Evolutionary conservation across 805 yeast species (phyloP).

Genomic region (Priceomyces fermenticarens): DNA sequence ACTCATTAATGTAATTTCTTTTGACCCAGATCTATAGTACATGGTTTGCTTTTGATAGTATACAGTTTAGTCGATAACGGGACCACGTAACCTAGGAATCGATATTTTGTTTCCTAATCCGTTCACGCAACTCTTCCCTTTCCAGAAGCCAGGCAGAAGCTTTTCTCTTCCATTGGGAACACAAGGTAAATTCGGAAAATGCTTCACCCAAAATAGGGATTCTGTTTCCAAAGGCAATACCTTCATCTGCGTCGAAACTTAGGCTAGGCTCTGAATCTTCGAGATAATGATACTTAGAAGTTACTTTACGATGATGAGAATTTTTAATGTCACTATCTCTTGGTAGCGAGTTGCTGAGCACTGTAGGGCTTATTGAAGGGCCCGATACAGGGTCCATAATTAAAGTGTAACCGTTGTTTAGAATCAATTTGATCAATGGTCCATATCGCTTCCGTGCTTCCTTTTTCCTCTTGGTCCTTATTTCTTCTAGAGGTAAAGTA

Average conservation of each 20-base stretch:
- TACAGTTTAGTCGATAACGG: too few relatives aligned
- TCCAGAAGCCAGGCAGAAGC: constrained; percentile 5
- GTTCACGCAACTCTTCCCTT: constrained; percentile 5
- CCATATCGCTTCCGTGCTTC: constrained; percentile 29
- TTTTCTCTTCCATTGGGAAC: constrained; percentile 2
- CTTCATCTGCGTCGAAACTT: constrained; percentile 1
- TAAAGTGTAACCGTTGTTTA: constrained; percentile 36
- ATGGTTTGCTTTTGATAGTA: constrained; percentile 1
- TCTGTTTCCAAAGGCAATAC: constrained; percentile 7
- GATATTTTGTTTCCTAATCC: background rate
- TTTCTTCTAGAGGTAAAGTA: constrained; percentile 17
- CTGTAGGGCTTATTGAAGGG: constrained; percentile 15
- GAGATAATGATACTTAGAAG: background rate
- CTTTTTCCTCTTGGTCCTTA: constrained; percentile 20
- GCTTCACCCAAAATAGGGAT: constrained; percentile 4
- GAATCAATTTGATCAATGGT: constrained; percentile 31
- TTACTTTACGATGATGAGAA: background rate
- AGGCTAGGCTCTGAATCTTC: background rate
- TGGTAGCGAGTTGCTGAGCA: background rate
- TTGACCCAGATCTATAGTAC: background rate
- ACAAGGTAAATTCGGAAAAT: constrained; percentile 1
- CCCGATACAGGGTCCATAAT: constrained; percentile 37
- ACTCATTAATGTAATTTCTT: background rate
- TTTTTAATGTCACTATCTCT: background rate
- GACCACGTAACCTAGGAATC: background rate